A percentile compares a stretch with the other conserved stretches of the same genome.
Conservation (phyloP, 176 grass and related monocot species). For the Eleusine indica region DNA sequence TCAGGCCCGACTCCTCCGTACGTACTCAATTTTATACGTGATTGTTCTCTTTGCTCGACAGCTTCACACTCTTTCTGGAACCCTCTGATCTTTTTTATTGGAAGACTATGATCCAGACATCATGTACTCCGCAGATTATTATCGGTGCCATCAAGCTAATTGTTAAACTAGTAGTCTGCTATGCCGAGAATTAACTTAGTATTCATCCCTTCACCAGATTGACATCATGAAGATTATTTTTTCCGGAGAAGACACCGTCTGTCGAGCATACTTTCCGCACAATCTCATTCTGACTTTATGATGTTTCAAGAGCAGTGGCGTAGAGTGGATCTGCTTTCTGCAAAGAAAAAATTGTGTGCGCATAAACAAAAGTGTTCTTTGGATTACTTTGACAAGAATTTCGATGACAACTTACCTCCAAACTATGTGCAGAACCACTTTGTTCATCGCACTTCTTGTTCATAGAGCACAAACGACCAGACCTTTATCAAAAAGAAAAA, state of each 20-base stretch:
- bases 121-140: not conserved
- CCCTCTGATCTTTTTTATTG: not conserved
- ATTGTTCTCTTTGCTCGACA: slow-evolving; percentile 5
- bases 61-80: slow-evolving; percentile 28
- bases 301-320: not conserved
- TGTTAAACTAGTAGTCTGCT: not conserved
- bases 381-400: too few relatives aligned
- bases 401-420: not conserved
- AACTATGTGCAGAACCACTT: not conserved
- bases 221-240: slow-evolving; percentile 1
- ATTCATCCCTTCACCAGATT: slow-evolving; percentile 17
- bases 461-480: not conserved
- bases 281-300: slow-evolving; percentile 18
- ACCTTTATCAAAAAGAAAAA: too few relatives aligned
- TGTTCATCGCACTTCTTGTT: not conserved
- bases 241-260: not conserved
- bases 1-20: slow-evolving; percentile 9
- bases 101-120: not conserved
- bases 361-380: too few relatives aligned
- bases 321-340: not conserved
- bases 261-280: slow-evolving; percentile 27
- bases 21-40: not conserved
- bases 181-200: not conserved
- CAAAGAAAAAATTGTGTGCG: not conserved
- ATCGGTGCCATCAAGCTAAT: not conserved